A percentile compares a stretch with the other conserved stretches of the same genome.
These are phyloP conservation scores for Mycena chlorophos DNA, from an alignment of 768 basidiomycete species.

Conservation along the genomic window DNA sequence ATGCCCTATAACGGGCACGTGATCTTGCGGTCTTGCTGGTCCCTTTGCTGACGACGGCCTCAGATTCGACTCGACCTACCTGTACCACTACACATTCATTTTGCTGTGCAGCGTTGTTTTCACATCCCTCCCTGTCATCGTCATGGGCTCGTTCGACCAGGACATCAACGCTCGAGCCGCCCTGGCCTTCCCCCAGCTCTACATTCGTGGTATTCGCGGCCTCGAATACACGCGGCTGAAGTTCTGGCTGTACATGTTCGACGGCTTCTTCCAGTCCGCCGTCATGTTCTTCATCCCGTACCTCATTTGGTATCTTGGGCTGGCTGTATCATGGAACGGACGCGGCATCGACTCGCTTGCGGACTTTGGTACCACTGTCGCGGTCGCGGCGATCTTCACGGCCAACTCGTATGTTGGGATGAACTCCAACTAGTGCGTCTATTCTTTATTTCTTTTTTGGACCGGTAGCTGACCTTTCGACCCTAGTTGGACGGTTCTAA, in stretches of 20 bases:
- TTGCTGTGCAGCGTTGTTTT: conserved; percentile 89
- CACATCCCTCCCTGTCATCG: conserved; percentile 90
- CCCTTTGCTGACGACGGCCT: neutral
- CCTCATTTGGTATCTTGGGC: conserved; percentile 65
- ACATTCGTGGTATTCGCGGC: conserved; percentile 90
- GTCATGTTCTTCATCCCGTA: conserved; percentile 88
- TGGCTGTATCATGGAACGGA: conserved; percentile 74
- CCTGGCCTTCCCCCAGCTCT: conserved; percentile 92
- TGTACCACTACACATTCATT: conserved; percentile 94
- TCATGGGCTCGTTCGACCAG: conserved; percentile 94
- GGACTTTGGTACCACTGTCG: conserved; percentile 91
- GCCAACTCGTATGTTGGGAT: conserved; percentile 91
- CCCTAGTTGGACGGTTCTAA: conserved; percentile 76
- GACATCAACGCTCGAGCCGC: conserved; percentile 90
- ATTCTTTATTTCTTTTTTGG: conserved; percentile 13
- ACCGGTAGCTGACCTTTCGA: conserved; percentile 25
- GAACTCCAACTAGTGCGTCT: conserved; percentile 83
- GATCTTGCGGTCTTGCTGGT: conserved; percentile 5
- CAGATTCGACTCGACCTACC: conserved; percentile 91
- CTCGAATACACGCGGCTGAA: conserved; percentile 88
- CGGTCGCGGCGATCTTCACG: conserved; percentile 81
- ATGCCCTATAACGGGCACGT: conserved; percentile 81
- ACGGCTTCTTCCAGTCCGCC: conserved; percentile 90
- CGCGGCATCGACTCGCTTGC: conserved; percentile 74
- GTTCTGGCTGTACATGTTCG: conserved; percentile 95